Conservation (phyloP, 352 stramenopile genomes). For the Globisporangium apiculatum region DNA sequence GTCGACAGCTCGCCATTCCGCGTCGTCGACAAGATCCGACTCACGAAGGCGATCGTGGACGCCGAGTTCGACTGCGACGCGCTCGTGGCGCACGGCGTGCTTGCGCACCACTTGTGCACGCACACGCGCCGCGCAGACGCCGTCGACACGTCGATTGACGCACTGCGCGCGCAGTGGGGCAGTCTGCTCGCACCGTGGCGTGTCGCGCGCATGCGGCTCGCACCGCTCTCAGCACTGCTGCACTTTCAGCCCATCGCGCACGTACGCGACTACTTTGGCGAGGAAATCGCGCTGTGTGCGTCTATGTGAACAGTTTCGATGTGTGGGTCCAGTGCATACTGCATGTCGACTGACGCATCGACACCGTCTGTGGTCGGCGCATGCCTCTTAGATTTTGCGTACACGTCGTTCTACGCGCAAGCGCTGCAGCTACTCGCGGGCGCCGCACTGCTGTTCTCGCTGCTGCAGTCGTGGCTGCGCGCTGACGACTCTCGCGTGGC, state of each 20-base stretch:
- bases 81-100: slow-evolving; percentile 36
- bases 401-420: slow-evolving; percentile 48
- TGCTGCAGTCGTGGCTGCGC: slow-evolving; percentile 6
- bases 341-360: too few relatives aligned
- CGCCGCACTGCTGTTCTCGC: slow-evolving; percentile 24
- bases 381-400: slow-evolving; percentile 20
- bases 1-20: slow-evolving; percentile 48
- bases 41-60: slow-evolving; percentile 68
- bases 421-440: slow-evolving; percentile 31
- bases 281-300: slow-evolving; percentile 72
- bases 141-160: slow-evolving; percentile 64
- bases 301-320: slow-evolving; percentile 5
- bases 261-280: slow-evolving; percentile 77
- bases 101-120: slow-evolving; percentile 46
- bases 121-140: slow-evolving; percentile 52
- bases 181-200: slow-evolving; percentile 21
- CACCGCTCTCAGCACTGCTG: slow-evolving; percentile 14
- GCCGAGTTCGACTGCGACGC: slow-evolving; percentile 66
- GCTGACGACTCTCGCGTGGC: not conserved
- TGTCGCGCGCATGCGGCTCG: slow-evolving; percentile 14
- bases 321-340: too few relatives aligned
- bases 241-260: slow-evolving; percentile 39
- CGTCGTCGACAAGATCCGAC: slow-evolving; percentile 65
- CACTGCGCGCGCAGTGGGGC: slow-evolving; percentile 48
- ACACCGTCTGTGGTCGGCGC: not conserved